Base-by-base conservation (phyloP, 192 early-diverging fungal species). In the Piromyces finnis region DNA sequence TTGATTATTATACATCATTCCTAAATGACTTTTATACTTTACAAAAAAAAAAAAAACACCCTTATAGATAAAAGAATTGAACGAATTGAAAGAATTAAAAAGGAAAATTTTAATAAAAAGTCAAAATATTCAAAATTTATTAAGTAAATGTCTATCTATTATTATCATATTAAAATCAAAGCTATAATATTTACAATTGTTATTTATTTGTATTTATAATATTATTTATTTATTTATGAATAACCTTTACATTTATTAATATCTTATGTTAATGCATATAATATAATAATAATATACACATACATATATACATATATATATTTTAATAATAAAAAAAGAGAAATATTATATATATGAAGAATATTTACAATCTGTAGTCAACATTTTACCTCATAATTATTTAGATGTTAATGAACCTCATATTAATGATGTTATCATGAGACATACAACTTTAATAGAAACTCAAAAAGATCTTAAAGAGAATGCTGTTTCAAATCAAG, bases 391-490 rank as follows among this genome's bases (percentile, higher is more conserved):
- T 2, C 85, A 85, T 12, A 86, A 91, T 79, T 91, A 91, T 78
- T 86, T 91, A 26, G 88, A 91, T 84, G 85, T 89, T 30, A 85
- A 87, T 77, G 90, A 91, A 81, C 90, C 90, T 3, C 90, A 91
- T 78, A 89, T 91, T 78, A 91, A 89, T 80, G 89, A 91, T 83
- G 87, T 91, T 41, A 77, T 91, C 0, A 88, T 88, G 88, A 84
- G 90, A 35, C 84, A 91, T 81, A 89, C 88, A 37, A 91, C 90
- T 26, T 84, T 91, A n/a, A 80, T 86, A 5, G 90, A 91, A 77
- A 91, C 90, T 9, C 87, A 88, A 77, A 80, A 89, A 27, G 89
- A 90, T 80, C 79, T 91, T 28, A 85, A 86, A 35, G 78, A 39
- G 5, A 86, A 83, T 51, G 83, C 88, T 17, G 78, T 88, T 88